Base-by-base conservation (phyloP, 352 stramenopile species). In the Aphanomyces astaci region DNA sequence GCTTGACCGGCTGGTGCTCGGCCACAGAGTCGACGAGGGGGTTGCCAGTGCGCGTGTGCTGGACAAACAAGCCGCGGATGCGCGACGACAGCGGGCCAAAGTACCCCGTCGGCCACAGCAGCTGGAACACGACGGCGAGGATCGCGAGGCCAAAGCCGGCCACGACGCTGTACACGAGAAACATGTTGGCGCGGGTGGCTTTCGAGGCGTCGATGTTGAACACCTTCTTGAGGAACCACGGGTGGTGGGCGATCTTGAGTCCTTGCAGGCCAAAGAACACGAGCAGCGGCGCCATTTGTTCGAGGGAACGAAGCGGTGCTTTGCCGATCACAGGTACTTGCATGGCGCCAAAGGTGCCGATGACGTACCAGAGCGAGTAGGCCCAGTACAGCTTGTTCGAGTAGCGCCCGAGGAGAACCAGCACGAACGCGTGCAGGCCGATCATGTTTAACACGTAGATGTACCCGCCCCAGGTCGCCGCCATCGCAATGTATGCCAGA, bases 1-100 rank as follows among this genome's bases (percentile, higher is more conserved):
- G 62, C 39, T 59, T 76, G 31, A 82, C 80, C 10, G 81, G 76
- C 70, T 94, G 82, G 76, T 94, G 85, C 66, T 94, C 85, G 11
- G 85, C 85, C 10, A 94, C 85, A 33, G 69, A 81, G 75, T 94
- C 85, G 0, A 94, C 85, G 15, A 94, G 70, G 10, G 85, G 85
- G 72, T 94, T 94, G 30, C 85, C 87, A 2, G 87, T 95, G 56
- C 73, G 53, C 0, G 85, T 92, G 69, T 95, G 87, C 48, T 85
- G 69, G 4, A 95, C 87, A 74, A 95, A 95, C 22, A 94, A 74
- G 66, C 85, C 85, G 36, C 87, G 72, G 4, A 95, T 81, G 24
- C 87, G 78, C 39, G 74, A 77, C 13, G 74, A 87, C 22, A 94
- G 74, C 3, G 87, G 87, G 25, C 85, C 85, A 80, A 95, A 95